Evolutionary conservation across 352 stramenopile species (phyloP).

Genomic region (Phytophthora melonis): DNA sequence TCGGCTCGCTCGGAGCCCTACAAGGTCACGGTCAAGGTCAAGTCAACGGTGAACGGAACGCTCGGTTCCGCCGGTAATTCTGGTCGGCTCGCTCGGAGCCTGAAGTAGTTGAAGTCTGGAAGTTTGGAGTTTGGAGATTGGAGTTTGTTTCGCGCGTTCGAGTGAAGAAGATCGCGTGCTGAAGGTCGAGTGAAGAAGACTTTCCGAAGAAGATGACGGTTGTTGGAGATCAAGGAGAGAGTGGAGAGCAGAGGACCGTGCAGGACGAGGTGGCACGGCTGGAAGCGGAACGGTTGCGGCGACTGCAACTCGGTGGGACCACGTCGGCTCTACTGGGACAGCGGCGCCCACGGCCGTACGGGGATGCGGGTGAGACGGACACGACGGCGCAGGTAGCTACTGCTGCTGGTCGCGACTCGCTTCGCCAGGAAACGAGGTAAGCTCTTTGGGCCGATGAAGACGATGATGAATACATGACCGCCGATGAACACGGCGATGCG

Average conservation of each 20-base stretch:
- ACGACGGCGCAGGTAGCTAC: neutral
- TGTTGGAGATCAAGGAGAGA: neutral
- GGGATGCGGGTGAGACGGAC: neutral
- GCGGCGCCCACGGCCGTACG: neutral
- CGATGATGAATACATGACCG: neutral
- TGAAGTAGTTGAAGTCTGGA: neutral
- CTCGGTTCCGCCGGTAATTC: neutral
- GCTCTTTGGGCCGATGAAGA: neutral
- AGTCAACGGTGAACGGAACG: neutral
- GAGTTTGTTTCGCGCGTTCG: too few species aligned
- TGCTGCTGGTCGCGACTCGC: neutral
- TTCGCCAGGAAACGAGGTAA: neutral
- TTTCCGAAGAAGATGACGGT: neutral
- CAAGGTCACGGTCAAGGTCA: neutral
- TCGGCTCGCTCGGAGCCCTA: neutral
- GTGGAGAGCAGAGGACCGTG: neutral
- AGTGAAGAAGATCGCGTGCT: neutral
- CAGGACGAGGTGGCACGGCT: neutral
- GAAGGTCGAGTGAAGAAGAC: neutral
- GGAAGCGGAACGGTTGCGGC: neutral
- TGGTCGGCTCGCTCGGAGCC: neutral
- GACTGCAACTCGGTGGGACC: neutral
- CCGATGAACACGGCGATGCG: neutral
- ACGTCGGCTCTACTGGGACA: neutral
- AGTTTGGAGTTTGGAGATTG: too few species aligned